These are phyloP conservation scores for Pseudodiploospora longispora DNA, from an alignment of 2,329 filamentous ascomycete species.

Conservation along the genomic window DNA sequence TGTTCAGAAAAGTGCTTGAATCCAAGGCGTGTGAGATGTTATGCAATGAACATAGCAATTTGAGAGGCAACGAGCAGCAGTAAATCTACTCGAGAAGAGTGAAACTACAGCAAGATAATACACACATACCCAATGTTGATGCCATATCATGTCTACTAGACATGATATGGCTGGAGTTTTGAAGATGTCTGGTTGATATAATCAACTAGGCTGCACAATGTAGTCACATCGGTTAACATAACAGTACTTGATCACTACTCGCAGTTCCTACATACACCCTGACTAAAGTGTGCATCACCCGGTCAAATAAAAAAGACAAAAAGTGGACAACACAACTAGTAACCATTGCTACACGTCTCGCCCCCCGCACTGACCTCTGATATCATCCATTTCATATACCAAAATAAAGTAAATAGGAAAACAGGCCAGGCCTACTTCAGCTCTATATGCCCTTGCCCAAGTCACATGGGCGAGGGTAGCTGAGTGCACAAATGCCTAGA, in stretches of 20 bases:
- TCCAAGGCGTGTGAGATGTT: too few species aligned
- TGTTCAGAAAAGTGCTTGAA: too few species aligned
- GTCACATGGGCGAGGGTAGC: neutral
- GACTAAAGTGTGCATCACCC: conserved; percentile 11
- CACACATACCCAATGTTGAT: too few species aligned
- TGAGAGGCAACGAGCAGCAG: too few species aligned
- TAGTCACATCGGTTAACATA: conserved; percentile 5
- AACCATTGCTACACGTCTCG: conserved; percentile 14
- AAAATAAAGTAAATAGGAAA: neutral
- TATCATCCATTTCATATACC: conserved; percentile 7
- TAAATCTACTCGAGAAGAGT: too few species aligned
- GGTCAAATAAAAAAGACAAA: conserved; percentile 17
- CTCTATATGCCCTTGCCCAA: neutral
- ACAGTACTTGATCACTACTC: conserved; percentile 21
- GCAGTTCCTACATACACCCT: conserved; percentile 23
- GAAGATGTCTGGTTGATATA: neutral
- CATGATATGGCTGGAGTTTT: too few species aligned
- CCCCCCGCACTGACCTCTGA: conserved; percentile 1
- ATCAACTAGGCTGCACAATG: too few species aligned
- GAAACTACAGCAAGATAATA: too few species aligned
- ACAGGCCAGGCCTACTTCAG: too few species aligned
- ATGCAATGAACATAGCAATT: too few species aligned
- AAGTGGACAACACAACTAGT: conserved; percentile 22
- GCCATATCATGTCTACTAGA: too few species aligned
- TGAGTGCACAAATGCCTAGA: too few species aligned